Base-by-base conservation (phyloP, 768 basidiomycete species). In the Xerocomellus chrysenteron region DNA sequence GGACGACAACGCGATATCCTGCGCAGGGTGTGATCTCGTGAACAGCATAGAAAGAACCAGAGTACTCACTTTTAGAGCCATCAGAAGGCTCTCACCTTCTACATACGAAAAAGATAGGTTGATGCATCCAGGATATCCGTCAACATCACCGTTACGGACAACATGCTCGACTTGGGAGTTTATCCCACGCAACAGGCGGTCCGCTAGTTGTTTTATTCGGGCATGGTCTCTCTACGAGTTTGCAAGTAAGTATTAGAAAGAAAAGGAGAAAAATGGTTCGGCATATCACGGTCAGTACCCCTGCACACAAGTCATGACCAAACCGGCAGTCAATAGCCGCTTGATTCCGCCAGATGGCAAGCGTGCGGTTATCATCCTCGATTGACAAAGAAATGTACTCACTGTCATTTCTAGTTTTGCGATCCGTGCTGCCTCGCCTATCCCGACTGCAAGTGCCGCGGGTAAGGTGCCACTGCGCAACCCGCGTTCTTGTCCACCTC, bases 1-100 rank as follows among this genome's bases (percentile, higher is more conserved):
- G 8, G 96, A 98, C 7, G 97, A 98, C 44, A 99, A 81, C 5
- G 97, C 97, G 60, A 98, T 90, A 67, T 98, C 93, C 93, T 94
- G 64, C 21, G 47, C 17, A 51, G 47, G 1, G 8, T 42, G 28
- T 54, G 36, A 44, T 37, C 7, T 40, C 28, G 42, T 24, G 56
- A 52, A 43, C 57, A 48, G 16, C 40, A 60, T 46, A 47, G 17
- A 26, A 37, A 37, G 39, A 51, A 21, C 44, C 14, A 35, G 11
- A 36, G 42, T 35, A 63, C 76, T 53, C 60, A 88, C 94, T 83
- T 99, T 99, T 63, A 99, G 73, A 12, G 96, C 95, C 97, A 99
- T 99, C 57, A 99, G 73, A 61, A 99, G 80, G 71, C 91, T 94
- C 75, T 98, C 96, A 24, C 96, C 96, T 72, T 98, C 96, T 37